Evolutionary conservation across 441 rosid genomes (phyloP), one percentile per base, ranked within the genome.

Genomic region (Gossypium aridum): DNA sequence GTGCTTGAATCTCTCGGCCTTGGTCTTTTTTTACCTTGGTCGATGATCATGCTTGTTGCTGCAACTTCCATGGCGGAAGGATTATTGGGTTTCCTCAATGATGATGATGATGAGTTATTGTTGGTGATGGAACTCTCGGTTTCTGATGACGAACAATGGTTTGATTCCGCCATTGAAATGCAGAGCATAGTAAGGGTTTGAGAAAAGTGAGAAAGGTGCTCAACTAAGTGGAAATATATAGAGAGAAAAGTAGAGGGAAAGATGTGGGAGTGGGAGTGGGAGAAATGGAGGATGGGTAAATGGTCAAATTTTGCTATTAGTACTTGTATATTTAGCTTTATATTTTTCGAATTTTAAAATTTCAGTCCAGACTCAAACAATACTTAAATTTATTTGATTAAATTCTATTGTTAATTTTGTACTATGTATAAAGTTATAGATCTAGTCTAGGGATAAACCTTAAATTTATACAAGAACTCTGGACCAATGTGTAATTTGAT

Each of bases 91-190:
- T 31, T 31, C 37, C 37, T 31, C 37, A 31, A 31, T 31, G 72
- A 70, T 1, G 80, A 43, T 1, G 78, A 57, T 0, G 69, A 0
- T 2, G 80, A 49, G 34, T 22, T 20, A 14, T 4, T 12, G 4
- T 28, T 7, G n/a, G 17, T 57, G 54, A 51, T 57, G 73, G 63
- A 54, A 2, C 77, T 47, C 9, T 80, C 78, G 22, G 70, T 1
- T 34, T 77, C 78, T 28, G 75, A 64, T 14, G 71, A 28, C 13
- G 66, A 57, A 67, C 25, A 37, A 67, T 7, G 57, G 68, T 25
- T 72, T 1, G 34, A 0, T 22, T 43, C 7, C 47, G 68, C 16
- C 75, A 72, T 72, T 72, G 22, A 9, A 16, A 7, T 55, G 23
- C 60, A 55, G 23, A 55, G 12, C 8, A 55, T 55, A 31, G 37